Evolutionary conservation across 192 early-diverging fungal species (phyloP).

Genomic region (Funneliformis geosporum): DNA sequence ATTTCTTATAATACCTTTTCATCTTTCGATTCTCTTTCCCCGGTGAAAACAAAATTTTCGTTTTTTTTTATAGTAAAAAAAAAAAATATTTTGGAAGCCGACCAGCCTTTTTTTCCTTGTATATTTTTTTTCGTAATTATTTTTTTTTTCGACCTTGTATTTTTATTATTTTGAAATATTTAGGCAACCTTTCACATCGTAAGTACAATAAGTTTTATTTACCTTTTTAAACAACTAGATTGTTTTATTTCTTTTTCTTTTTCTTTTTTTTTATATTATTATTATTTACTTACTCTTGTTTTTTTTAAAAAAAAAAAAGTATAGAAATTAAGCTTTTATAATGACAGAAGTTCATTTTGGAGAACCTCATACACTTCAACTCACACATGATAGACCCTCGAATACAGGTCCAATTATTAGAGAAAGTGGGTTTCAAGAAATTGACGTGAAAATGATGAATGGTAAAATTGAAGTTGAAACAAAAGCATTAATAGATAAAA

Average conservation of each 20-base stretch:
- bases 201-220: too few species aligned
- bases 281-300: background rate
- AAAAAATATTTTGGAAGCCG: too few species aligned
- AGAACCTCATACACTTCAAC: too few species aligned
- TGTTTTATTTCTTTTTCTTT: too few species aligned
- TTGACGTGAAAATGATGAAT: slow-evolving; percentile 5
- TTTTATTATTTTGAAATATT: too few species aligned
- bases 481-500: slow-evolving; percentile 13
- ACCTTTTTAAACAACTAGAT: too few species aligned
- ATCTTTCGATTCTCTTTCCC: background rate
- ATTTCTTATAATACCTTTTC: background rate
- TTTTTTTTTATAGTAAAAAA: too few species aligned
- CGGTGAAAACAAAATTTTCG: slow-evolving; percentile 16
- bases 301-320: too few species aligned
- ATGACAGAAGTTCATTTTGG: slow-evolving; percentile 11
- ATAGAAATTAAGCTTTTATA: background rate
- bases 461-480: slow-evolving; percentile 14
- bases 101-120: too few species aligned
- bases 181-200: too few species aligned
- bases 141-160: too few species aligned
- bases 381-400: background rate
- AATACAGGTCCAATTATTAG: background rate
- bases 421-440: slow-evolving; percentile 11
- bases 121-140: too few species aligned
- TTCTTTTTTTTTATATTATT: background rate